These are phyloP conservation scores for Hypocreales sp. DNA, from an alignment of 2,329 filamentous ascomycete species.

Conservation along the genomic window DNA sequence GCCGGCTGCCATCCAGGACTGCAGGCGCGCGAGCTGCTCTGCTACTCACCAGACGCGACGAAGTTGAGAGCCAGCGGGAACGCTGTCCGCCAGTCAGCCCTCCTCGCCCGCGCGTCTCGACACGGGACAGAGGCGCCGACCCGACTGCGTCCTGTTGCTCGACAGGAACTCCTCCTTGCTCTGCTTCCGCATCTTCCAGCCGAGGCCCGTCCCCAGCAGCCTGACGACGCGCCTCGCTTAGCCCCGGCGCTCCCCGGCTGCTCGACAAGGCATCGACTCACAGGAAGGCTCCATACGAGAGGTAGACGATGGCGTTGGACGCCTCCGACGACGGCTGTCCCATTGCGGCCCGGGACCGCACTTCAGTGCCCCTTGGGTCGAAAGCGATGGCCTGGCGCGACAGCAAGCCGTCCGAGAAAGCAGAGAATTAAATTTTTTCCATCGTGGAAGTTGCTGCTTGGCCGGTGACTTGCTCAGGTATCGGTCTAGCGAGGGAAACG, in stretches of 20 bases:
- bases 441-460: too few relatives aligned
- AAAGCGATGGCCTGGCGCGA: too few relatives aligned
- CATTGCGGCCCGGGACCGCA: too few relatives aligned
- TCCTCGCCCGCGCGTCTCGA: too few relatives aligned
- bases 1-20: too few relatives aligned
- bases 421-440: too few relatives aligned
- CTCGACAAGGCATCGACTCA: too few relatives aligned
- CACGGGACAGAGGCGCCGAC: conserved; percentile 36
- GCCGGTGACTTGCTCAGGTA: too few relatives aligned
- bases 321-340: conserved; percentile 59
- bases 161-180: conserved; percentile 57
- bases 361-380: too few relatives aligned
- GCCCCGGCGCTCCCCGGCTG: conserved; percentile 3
- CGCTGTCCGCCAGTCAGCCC: conserved; percentile 29
- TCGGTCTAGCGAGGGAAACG: too few relatives aligned
- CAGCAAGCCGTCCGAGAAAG: too few relatives aligned
- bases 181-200: conserved; percentile 45
- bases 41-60: conserved; percentile 78
- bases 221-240: conserved; percentile 20
- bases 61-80: conserved; percentile 76
- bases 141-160: conserved; percentile 70
- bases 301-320: conserved; percentile 72
- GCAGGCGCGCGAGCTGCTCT: too few relatives aligned
- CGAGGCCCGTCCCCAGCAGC: conserved; percentile 43
- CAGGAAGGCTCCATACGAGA: conserved; percentile 67